phyloP scores from a whole-genome alignment of 192 early-diverging fungal genomes.

The Coemansia sp. region DNA sequence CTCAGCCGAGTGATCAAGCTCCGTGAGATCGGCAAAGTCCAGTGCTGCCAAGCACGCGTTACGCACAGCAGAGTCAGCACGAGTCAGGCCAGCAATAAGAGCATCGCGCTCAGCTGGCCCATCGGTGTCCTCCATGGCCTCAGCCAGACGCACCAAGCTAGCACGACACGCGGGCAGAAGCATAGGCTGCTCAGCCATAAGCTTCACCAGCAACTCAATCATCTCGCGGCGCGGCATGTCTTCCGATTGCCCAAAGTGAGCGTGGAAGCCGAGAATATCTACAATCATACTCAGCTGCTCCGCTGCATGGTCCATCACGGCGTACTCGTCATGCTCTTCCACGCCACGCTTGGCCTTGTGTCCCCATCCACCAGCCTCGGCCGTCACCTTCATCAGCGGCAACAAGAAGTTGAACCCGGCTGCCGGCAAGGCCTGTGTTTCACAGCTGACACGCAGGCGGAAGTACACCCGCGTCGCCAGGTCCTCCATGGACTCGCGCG shows the following conservation, averaged over 20 bases:
- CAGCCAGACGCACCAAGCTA: constrained; percentile 58
- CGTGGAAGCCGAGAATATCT: constrained; percentile 66
- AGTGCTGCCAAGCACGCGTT: constrained; percentile 45
- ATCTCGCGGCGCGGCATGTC: constrained; percentile 64
- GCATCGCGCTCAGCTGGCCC: constrained; percentile 36
- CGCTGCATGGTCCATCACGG: constrained; percentile 38
- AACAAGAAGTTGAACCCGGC: constrained; percentile 67
- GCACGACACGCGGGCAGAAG: constrained; percentile 40
- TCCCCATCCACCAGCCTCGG: constrained; percentile 62
- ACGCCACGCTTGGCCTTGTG: constrained; percentile 19
- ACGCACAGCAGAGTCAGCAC: constrained; percentile 41
- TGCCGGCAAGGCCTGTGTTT: constrained; percentile 56
- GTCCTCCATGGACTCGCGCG: constrained; percentile 31
- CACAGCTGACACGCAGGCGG: constrained; percentile 63
- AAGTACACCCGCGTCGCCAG: constrained; percentile 63
- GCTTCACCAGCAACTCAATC: constrained; percentile 58
- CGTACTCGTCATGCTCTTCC: constrained; percentile 52
- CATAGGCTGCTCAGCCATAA: constrained; percentile 60
- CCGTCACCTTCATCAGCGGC: constrained; percentile 64
- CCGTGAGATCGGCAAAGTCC: constrained; percentile 49
- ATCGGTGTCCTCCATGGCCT: constrained; percentile 50
- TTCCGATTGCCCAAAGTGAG: constrained; percentile 31
- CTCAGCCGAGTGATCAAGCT: constrained; percentile 13
- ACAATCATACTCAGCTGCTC: constrained; percentile 70
- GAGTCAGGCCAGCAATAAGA: constrained; percentile 29